Percentiles rank a stretch among this genome's conserved stretches.
Conservation (phyloP, 495 filamentous ascomycete species). For the Mytilinidion resinicola region DNA sequence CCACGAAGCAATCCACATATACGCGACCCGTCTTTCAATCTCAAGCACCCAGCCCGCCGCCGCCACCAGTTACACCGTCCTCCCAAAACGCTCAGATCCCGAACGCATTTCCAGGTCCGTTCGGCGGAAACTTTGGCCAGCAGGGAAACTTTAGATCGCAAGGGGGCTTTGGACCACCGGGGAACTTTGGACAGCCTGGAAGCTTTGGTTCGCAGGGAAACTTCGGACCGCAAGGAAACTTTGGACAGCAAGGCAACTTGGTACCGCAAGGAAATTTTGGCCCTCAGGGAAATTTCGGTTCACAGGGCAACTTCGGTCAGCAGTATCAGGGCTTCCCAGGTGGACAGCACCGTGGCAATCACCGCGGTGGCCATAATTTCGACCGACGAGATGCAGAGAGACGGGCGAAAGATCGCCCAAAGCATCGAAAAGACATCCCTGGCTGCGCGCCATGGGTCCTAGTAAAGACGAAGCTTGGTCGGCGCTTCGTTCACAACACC, state of each 20-base stretch:
- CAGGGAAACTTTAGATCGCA: not conserved
- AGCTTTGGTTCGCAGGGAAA: not conserved
- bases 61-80: not conserved
- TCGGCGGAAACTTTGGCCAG: not conserved
- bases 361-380: conserved; percentile 19
- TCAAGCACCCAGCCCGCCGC: conserved; percentile 30
- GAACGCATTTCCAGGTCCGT: not conserved
- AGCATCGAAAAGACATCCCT: conserved; percentile 69
- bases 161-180: not conserved
- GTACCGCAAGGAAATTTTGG: not conserved
- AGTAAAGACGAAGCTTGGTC: conserved; percentile 80
- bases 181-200: not conserved
- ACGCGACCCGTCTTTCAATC: conserved; percentile 49
- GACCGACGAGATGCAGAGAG: conserved; percentile 59
- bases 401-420: conserved; percentile 82
- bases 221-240: not conserved
- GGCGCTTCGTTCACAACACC: conserved; percentile 82
- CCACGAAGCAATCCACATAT: conserved; percentile 84
- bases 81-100: not conserved
- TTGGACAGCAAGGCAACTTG: not conserved
- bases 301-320: not conserved
- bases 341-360: conserved; percentile 9
- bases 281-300: not conserved
- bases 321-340: not conserved
- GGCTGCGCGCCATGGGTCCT: conserved; percentile 85